phyloP scores from a whole-genome alignment of 2,329 filamentous ascomycete genomes.

The Botrytis galanthina region DNA sequence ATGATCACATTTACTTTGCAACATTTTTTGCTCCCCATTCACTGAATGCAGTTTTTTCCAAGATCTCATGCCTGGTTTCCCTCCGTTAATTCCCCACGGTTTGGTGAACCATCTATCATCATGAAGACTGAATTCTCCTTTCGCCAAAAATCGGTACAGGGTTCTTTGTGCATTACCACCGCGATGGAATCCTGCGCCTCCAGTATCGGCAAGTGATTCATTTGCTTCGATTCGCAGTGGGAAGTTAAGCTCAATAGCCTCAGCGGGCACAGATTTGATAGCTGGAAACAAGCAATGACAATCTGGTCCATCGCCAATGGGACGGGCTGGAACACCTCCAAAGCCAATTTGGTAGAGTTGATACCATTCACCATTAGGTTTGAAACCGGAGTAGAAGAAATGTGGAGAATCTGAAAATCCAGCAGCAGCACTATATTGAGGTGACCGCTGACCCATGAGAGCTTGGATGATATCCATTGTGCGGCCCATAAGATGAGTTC shows the following conservation, averaged over 20 bases:
- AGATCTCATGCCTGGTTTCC: conserved; percentile 1
- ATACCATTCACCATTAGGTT: conserved; percentile 11
- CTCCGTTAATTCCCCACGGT: conserved; percentile 11
- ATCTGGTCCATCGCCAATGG: conserved; percentile 13
- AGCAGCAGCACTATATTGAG: conserved; percentile 4
- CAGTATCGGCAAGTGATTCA: conserved; percentile 16
- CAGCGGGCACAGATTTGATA: conserved; percentile 11
- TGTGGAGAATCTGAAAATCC: conserved; percentile 15
- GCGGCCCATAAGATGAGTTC: background rate
- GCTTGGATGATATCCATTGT: conserved; percentile 8
- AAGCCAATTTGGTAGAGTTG: conserved; percentile 17
- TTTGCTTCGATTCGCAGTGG: conserved; percentile 16
- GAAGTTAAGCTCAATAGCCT: conserved; percentile 16
- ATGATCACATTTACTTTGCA: conserved; percentile 17
- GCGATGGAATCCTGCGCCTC: conserved; percentile 9
- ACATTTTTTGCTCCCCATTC: background rate
- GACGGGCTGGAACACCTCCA: conserved; percentile 9
- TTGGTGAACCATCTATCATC: conserved; percentile 19
- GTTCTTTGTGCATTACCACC: conserved; percentile 14
- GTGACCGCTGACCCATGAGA: conserved; percentile 15
- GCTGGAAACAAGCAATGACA: conserved; percentile 16
- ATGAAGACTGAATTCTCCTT: conserved; percentile 13
- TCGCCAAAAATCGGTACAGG: conserved; percentile 6
- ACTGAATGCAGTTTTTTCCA: conserved; percentile 8
- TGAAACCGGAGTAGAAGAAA: conserved; percentile 15